Percentiles rank a stretch among this genome's conserved stretches.
These are phyloP conservation scores for Tylopilus balloui DNA, from an alignment of 768 basidiomycete species.

Conservation along the genomic window DNA sequence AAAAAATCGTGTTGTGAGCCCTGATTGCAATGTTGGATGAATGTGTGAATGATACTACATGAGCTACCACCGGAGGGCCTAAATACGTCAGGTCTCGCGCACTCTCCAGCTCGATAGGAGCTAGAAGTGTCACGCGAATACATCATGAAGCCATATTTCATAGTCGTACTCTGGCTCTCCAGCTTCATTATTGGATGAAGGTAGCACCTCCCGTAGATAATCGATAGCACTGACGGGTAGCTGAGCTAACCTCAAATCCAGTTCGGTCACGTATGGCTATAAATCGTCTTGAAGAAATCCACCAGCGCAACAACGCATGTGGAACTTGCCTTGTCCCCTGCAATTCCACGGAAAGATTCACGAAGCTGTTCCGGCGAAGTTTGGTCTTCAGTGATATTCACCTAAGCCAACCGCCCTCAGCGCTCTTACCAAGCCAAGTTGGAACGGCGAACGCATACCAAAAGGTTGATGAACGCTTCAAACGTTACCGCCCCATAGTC, in stretches of 20 bases:
- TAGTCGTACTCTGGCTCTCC: conserved; percentile 77
- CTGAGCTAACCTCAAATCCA: conserved; percentile 82
- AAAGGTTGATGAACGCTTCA: conserved; percentile 89
- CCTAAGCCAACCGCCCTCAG: conserved; percentile 42
- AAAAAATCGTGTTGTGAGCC: background rate
- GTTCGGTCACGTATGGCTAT: conserved; percentile 89
- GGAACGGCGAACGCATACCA: conserved; percentile 48
- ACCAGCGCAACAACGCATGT: background rate
- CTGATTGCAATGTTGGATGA: background rate
- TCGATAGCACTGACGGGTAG: conserved; percentile 71
- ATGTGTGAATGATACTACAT: background rate
- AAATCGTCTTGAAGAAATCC: conserved; percentile 4
- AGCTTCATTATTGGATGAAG: conserved; percentile 44
- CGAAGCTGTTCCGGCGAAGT: conserved; percentile 88
- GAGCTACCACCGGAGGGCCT: background rate
- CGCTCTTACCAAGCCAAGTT: background rate
- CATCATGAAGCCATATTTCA: conserved; percentile 75
- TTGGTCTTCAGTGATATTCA: conserved; percentile 94
- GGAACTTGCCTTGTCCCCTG: conserved; percentile 72
- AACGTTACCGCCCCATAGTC: conserved; percentile 89
- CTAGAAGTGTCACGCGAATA: conserved; percentile 50
- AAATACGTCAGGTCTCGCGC: no score
- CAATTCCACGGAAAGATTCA: conserved; percentile 90
- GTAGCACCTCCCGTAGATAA: conserved; percentile 83
- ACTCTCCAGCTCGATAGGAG: background rate